Evolutionary conservation across 306 rosid species (phyloP).

Genomic region (Rosa rugosa): DNA sequence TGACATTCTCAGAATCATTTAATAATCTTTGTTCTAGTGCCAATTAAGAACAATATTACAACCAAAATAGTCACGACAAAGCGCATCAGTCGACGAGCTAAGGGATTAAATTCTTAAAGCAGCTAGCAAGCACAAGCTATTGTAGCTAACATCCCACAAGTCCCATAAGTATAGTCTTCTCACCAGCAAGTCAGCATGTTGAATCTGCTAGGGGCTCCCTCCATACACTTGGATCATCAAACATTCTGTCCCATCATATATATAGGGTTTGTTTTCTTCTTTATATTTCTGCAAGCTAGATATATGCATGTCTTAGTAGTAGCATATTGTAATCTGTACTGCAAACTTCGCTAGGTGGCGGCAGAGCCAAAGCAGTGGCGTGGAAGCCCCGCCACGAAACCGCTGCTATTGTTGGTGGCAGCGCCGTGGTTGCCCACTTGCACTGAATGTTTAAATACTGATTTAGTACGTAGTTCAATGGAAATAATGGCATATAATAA

Average conservation of each 20-base stretch:
- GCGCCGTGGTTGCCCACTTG: neutral
- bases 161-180: too few species aligned
- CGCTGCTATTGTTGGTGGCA: neutral
- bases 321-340: neutral
- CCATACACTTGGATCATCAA: too few species aligned
- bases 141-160: neutral
- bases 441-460: neutral
- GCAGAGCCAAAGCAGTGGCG: neutral
- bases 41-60: too few species aligned
- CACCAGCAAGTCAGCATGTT: too few species aligned
- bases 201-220: too few species aligned
- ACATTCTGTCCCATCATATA: neutral
- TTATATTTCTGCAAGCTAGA: neutral
- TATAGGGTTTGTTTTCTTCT: neutral
- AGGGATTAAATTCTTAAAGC: too few species aligned
- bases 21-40: too few species aligned
- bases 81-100: too few species aligned
- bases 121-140: too few species aligned
- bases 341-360: neutral
- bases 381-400: constrained; percentile 15
- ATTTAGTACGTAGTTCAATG: neutral
- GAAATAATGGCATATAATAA: neutral
- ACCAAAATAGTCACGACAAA: too few species aligned
- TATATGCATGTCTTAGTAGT: neutral
- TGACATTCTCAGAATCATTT: too few species aligned